Evolutionary conservation across 2,329 filamentous ascomycete genomes (phyloP), one percentile per base, ranked within the genome.

Genomic region (Microcyclosporella mali): DNA sequence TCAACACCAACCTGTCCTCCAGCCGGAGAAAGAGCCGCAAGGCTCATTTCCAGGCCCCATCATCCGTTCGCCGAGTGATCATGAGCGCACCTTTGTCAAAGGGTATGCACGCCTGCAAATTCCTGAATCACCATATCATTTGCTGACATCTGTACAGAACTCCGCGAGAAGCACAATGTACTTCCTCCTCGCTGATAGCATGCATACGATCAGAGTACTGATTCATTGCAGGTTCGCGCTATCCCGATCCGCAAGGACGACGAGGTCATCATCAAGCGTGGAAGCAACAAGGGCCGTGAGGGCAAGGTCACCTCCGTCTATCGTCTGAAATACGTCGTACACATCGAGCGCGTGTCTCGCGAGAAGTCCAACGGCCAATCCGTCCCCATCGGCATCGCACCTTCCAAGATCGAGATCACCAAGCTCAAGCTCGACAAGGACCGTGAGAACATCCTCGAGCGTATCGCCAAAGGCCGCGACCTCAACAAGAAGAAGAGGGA

Each of bases 341-440:
- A 97, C 82, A 73, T 98, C 71, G 90, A 95, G 82, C 88, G 90
- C 66, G 84, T 98, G 70, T 83, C 83, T 72, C 88, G 89, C 69
- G 92, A 98, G 74, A 98, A 98, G 85, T 85, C 81, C 71, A 92
- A 88, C 71, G 90, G 92, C 74, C 89, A 95, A 79, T 85, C 82
- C 69, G 89, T 97, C 45, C 90, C 90, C 55, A 79, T 97, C 68
- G 88, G 88, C 71, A 83, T 98, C 73, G 85, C 90, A 75, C 84
- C 92, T 66, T 94, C 85, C 75, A 97, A 97, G 75, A 88, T 95
- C 61, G 84, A 95, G 77, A 85, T 98, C 78, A 95, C 84, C 77
- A 95, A 95, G 82, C 81, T 97, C 72, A 95, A 97, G 85, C 79
- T 95, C 66, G 86, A 92, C 80, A 90, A 92, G 83, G 86, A 94